phyloP scores from a whole-genome alignment of 345 rosid genomes.

The Garcia nutans region DNA sequence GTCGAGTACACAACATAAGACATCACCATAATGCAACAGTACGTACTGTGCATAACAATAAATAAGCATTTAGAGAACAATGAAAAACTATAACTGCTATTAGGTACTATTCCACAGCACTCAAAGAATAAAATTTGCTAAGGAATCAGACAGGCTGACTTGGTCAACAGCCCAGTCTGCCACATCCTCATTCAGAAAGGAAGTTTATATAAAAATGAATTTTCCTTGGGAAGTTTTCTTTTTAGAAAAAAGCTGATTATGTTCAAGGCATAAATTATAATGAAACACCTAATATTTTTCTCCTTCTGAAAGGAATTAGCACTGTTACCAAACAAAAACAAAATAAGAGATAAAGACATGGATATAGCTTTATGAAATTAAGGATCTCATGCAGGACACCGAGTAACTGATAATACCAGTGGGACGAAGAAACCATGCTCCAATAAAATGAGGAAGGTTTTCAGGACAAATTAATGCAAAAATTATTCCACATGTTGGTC shows the following conservation, averaged over 20 bases:
- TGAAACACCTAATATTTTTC: not conserved
- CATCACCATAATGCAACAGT: not conserved
- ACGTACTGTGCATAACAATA: not conserved
- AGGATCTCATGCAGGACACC: not conserved
- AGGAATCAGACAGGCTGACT: not conserved
- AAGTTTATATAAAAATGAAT: not conserved
- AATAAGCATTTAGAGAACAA: no score
- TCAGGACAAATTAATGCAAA: not conserved
- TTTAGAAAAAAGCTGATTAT: not conserved
- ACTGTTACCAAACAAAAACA: not conserved
- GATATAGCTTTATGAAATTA: not conserved
- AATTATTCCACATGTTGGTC: not conserved
- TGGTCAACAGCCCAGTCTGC: not conserved
- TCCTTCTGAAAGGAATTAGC: not conserved
- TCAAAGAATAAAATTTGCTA: not conserved
- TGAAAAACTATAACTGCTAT: no score
- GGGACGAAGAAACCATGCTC: not conserved
- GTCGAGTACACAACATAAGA: not conserved
- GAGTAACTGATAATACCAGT: not conserved
- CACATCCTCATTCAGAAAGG: not conserved
- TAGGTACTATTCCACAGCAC: not conserved
- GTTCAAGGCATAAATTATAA: not conserved
- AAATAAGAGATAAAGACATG: not conserved
- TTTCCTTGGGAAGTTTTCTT: not conserved
- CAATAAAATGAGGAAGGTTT: no score